These are phyloP conservation scores for Hyphodiscus hymeniophilus DNA, from an alignment of 495 filamentous ascomycete genomes.

Conservation along the genomic window DNA sequence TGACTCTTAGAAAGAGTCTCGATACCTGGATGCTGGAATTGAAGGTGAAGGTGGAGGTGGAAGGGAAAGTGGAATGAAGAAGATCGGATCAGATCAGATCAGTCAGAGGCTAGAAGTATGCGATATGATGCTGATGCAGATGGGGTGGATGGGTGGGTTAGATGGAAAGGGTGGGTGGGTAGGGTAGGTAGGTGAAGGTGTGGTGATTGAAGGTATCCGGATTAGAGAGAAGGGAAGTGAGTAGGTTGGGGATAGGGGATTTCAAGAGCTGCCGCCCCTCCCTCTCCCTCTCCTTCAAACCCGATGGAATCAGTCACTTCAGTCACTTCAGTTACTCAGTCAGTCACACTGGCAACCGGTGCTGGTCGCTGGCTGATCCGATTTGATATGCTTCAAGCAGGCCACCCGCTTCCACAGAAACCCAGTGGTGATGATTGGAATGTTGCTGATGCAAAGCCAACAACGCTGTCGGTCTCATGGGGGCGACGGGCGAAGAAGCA, in stretches of 20 bases:
- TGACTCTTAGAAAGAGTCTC: slow-evolving; percentile 13
- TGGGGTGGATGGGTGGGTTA: too few relatives aligned
- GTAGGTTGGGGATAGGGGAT: neutral
- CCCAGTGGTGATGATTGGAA: slow-evolving; percentile 1
- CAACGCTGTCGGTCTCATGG: slow-evolving; percentile 8
- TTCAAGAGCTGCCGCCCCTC: too few relatives aligned
- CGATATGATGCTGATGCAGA: too few relatives aligned
- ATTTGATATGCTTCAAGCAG: neutral
- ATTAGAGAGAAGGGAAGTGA: neutral
- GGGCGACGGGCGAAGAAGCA: slow-evolving; percentile 6
- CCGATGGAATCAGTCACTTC: too few relatives aligned
- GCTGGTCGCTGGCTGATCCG: neutral
- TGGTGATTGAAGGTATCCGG: neutral
- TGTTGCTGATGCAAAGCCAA: slow-evolving; percentile 9
- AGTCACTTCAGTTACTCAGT: neutral
- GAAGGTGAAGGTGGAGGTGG: neutral
- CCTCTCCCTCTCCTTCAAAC: too few relatives aligned
- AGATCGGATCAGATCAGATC: too few relatives aligned
- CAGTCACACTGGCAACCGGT: slow-evolving; percentile 11
- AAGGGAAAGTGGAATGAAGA: too few relatives aligned
- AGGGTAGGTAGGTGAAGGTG: neutral
- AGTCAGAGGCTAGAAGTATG: too few relatives aligned
- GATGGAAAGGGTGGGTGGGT: too few relatives aligned
- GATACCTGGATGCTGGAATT: neutral
- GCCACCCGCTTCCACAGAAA: too few relatives aligned